These are phyloP conservation scores for Purpureocillium lavendulum DNA, from an alignment of 2,329 filamentous ascomycete genomes.

Conservation along the genomic window DNA sequence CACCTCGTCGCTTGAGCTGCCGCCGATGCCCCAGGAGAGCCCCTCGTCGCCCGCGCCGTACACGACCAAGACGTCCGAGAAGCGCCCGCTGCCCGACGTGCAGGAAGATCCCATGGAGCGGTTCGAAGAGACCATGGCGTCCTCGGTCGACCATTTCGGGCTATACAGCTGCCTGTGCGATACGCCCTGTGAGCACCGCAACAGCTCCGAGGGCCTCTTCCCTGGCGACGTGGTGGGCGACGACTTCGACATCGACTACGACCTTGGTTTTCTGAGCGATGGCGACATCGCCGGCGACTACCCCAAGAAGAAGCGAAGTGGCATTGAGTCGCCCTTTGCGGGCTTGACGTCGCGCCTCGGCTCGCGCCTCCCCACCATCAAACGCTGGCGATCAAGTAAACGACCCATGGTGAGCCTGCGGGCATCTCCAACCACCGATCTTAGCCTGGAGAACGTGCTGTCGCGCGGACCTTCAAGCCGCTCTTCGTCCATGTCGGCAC, in stretches of 20 bases:
- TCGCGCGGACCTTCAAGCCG: conserved; percentile 64
- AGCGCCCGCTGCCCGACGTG: conserved; percentile 68
- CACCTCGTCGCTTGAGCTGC: conserved; percentile 65
- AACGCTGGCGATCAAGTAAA: conserved; percentile 39
- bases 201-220: conserved; percentile 31
- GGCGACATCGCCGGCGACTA: conserved; percentile 42
- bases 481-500: conserved; percentile 67
- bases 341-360: conserved; percentile 58
- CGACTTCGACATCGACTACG: conserved; percentile 50
- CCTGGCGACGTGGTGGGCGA: conserved; percentile 28
- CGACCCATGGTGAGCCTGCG: conserved; percentile 31
- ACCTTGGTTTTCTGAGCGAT: conserved; percentile 59
- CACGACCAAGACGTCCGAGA: conserved; percentile 41
- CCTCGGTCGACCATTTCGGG: conserved; percentile 24
- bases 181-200: conserved; percentile 49
- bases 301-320: conserved; percentile 45
- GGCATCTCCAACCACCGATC: conserved; percentile 65
- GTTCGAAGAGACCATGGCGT: conserved; percentile 41
- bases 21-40: conserved; percentile 20
- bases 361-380: conserved; percentile 47
- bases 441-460: conserved; percentile 71
- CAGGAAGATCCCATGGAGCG: conserved; percentile 73
- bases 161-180: conserved; percentile 66
- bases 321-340: conserved; percentile 50
- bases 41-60: conserved; percentile 18